phyloP scores from a whole-genome alignment of 2,329 filamentous ascomycete species.

The Plenodomus biglobosus region DNA sequence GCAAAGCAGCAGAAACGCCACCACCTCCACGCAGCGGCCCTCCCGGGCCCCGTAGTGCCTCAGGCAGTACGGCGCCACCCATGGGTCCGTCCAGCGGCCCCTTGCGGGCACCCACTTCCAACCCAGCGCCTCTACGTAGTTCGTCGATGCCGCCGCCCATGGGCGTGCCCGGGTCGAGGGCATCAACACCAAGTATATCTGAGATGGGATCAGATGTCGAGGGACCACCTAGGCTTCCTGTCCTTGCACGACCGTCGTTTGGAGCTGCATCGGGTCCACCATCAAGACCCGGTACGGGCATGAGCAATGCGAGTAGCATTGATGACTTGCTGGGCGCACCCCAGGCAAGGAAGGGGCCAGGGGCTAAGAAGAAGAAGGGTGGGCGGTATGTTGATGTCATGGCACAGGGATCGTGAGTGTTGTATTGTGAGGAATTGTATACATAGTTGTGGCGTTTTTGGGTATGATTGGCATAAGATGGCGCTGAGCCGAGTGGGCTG shows the following conservation, averaged over 20 bases:
- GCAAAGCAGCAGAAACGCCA: conserved; percentile 63
- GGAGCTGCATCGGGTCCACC: conserved; percentile 36
- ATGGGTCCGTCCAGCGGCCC: conserved; percentile 19
- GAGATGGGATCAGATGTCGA: conserved; percentile 27
- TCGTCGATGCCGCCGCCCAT: conserved; percentile 43
- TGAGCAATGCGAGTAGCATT: conserved; percentile 92
- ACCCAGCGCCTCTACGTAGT: conserved; percentile 30
- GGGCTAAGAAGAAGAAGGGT: conserved; percentile 70
- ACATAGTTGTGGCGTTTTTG: not conserved
- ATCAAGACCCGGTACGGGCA: conserved; percentile 66
- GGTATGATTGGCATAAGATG: not conserved
- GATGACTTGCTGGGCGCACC: conserved; percentile 85
- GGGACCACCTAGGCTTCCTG: conserved; percentile 26
- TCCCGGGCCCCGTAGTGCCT: conserved; percentile 50
- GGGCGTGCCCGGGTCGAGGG: conserved; percentile 26
- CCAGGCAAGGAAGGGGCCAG: conserved; percentile 63
- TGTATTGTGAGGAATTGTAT: not conserved
- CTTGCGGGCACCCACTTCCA: conserved; percentile 20
- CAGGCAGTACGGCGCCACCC: conserved; percentile 50
- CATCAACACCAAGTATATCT: conserved; percentile 38
- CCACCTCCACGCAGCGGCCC: conserved; percentile 71
- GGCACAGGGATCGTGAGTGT: conserved; percentile 38
- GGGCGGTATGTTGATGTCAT: conserved; percentile 96
- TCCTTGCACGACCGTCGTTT: conserved; percentile 27
- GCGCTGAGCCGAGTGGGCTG: not conserved